Evolutionary conservation across 371 early-diverging fungal species (phyloP).

Genomic region (Syncephalis fuscata): DNA sequence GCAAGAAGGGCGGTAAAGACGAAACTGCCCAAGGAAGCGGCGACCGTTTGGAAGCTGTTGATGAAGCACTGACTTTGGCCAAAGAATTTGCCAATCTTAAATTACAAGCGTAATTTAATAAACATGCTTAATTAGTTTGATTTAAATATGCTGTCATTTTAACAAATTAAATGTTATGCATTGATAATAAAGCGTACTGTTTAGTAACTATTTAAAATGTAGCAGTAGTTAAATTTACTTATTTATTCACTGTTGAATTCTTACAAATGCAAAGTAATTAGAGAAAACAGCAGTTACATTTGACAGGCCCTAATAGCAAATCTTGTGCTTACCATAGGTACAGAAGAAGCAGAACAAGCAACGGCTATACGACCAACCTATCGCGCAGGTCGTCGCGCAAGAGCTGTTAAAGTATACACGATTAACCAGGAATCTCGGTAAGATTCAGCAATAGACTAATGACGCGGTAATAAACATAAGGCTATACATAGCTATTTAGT

Average conservation of each 20-base stretch:
- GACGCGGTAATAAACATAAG: not conserved
- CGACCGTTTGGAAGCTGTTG: conserved; percentile 31
- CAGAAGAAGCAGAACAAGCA: not conserved
- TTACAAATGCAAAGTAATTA: not conserved
- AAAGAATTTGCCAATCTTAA: conserved; percentile 55
- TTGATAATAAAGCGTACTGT: too few relatives aligned
- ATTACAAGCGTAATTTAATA: conserved; percentile 20
- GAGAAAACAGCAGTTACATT: too few relatives aligned
- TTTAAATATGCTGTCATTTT: too few relatives aligned
- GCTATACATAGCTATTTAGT: conserved; percentile 16
- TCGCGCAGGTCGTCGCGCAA: conserved; percentile 10
- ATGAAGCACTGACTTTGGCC: conserved; percentile 63
- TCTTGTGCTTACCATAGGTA: too few relatives aligned
- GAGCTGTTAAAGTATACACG: conserved; percentile 26
- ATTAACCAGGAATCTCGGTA: conserved; percentile 28
- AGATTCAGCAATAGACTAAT: not conserved
- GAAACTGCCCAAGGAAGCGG: conserved; percentile 77
- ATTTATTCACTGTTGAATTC: too few relatives aligned
- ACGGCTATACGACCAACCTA: conserved; percentile 6
- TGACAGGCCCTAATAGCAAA: too few relatives aligned
- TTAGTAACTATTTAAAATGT: too few relatives aligned
- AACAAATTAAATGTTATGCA: too few relatives aligned
- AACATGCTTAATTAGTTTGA: not conserved
- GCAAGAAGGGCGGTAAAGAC: conserved; percentile 81
- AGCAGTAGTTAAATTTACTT: too few relatives aligned